Conservation (phyloP, 352 stramenopile species). For the Salisapilia sapeloensis region DNA sequence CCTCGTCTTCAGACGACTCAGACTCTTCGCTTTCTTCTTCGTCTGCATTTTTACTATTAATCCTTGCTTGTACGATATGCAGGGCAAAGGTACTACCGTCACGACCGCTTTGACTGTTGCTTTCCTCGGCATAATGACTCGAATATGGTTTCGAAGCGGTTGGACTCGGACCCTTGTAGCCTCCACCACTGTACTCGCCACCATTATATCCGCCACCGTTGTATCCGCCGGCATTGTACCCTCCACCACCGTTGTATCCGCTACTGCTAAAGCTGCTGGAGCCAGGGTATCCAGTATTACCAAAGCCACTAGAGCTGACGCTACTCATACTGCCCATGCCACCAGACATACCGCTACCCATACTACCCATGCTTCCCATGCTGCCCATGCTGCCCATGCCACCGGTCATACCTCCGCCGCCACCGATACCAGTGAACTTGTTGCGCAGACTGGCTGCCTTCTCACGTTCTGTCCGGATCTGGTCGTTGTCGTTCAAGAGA, state of each 20-base stretch:
- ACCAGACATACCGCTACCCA: conserved; percentile 7
- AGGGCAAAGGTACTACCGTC: conserved; percentile 30
- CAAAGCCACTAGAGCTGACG: conserved; percentile 16
- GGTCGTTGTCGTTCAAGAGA: conserved; percentile 79
- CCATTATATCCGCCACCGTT: conserved; percentile 6
- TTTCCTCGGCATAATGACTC: conserved; percentile 52
- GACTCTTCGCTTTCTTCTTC: conserved; percentile 45
- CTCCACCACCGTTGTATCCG: conserved; percentile 15
- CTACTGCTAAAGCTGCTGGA: conserved; percentile 2
- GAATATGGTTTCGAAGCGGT: conserved; percentile 49
- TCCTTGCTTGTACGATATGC: no score
- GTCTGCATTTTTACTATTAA: no score
- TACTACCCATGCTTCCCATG: conserved; percentile 14
- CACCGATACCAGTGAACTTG: conserved; percentile 80
- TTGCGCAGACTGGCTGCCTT: conserved; percentile 70
- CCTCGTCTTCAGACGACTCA: conserved; percentile 53
- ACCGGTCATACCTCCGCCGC: conserved; percentile 15
- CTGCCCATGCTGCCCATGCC: conserved; percentile 9
- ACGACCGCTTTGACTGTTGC: conserved; percentile 12
- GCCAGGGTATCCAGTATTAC: no score
- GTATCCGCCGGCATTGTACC: conserved; percentile 6
- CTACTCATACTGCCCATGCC: conserved; percentile 13
- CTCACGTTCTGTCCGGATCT: conserved; percentile 75
- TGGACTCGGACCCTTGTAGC: conserved; percentile 14
- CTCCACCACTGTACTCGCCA: conserved; percentile 8